A percentile compares a stretch with the other conserved stretches of the same genome.
These are phyloP conservation scores for Saccharum officinarum DNA, from an alignment of 176 grass and related monocot species.

Conservation along the genomic window DNA sequence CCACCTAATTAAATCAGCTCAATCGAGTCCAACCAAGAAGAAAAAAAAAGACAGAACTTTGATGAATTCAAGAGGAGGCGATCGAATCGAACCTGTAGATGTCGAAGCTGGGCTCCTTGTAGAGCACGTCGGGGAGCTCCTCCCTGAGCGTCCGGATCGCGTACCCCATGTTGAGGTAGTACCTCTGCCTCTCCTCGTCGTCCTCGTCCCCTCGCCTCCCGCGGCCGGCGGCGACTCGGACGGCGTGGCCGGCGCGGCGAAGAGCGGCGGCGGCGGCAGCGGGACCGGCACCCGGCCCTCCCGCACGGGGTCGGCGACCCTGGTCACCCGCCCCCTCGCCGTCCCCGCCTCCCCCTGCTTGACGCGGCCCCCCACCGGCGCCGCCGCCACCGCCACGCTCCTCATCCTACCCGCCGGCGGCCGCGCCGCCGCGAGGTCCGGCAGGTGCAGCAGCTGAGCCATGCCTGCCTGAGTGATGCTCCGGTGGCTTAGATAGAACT, in stretches of 20 bases:
- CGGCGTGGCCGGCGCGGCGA: conserved; percentile 47
- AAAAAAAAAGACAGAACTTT: not conserved
- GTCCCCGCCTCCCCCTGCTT: conserved; percentile 38
- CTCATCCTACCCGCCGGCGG: conserved; percentile 11
- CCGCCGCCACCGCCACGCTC: not conserved
- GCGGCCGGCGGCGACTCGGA: conserved; percentile 49
- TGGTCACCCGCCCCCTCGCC: conserved; percentile 54
- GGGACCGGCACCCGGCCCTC: conserved; percentile 34
- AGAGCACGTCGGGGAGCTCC: conserved; percentile 78
- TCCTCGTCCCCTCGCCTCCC: conserved; percentile 49
- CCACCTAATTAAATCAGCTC: not conserved
- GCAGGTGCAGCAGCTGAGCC: conserved; percentile 59
- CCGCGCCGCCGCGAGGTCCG: conserved; percentile 51
- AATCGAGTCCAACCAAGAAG: not conserved
- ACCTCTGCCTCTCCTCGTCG: conserved; percentile 61
- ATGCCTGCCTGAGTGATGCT: not conserved
- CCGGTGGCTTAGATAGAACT: not conserved
- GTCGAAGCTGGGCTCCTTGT: conserved; percentile 75
- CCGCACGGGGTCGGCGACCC: conserved; percentile 72
- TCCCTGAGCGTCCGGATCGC: conserved; percentile 93
- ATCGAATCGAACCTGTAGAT: conserved; percentile 29
- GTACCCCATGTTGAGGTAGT: conserved; percentile 95
- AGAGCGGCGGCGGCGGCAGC: conserved; percentile 31
- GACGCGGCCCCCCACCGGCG: conserved; percentile 32
- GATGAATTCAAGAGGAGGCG: not conserved